Conservation (phyloP, 345 rosid genomes). For the Bretschneidera sinensis region DNA sequence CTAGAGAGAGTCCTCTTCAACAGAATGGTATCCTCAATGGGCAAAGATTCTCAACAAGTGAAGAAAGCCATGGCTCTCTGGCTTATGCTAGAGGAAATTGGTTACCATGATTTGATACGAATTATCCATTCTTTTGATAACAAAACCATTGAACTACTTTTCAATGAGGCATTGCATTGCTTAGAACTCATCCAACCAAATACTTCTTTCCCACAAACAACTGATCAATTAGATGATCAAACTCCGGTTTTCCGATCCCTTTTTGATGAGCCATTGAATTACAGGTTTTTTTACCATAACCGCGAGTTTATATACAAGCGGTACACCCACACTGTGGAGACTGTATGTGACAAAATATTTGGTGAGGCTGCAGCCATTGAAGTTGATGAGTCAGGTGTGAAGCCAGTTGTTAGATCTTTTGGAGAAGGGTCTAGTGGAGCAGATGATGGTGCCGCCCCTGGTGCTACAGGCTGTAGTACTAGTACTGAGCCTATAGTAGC, state of each 20-base stretch:
- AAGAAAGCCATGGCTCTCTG: constrained; percentile 26
- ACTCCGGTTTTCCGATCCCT: constrained; percentile 8
- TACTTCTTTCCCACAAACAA: constrained; percentile 1
- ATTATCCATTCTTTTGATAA: constrained; percentile 17
- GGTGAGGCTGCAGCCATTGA: constrained; percentile 22
- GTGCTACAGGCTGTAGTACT: no score
- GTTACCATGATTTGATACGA: constrained; percentile 25
- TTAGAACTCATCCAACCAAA: constrained; percentile 15
- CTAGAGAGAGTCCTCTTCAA: constrained; percentile 27
- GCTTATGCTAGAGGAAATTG: constrained; percentile 31
- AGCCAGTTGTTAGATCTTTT: constrained; percentile 3
- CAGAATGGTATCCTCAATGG: constrained; percentile 23
- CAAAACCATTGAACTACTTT: constrained; percentile 21
- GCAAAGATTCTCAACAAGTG: constrained; percentile 14
- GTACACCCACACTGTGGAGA: constrained; percentile 22
- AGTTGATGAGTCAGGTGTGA: constrained; percentile 24
- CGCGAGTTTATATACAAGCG: constrained; percentile 21
- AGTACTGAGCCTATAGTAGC: no score
- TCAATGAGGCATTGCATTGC: constrained; percentile 20
- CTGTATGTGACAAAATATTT: constrained; percentile 32
- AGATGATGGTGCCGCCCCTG: no score
- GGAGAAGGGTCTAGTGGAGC: not conserved
- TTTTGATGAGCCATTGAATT: constrained; percentile 17
- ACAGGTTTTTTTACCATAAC: constrained; percentile 20
- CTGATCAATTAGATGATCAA: constrained; percentile 3